Conservation (phyloP, 805 yeast genomes). For the Candida andamanensis region DNA sequence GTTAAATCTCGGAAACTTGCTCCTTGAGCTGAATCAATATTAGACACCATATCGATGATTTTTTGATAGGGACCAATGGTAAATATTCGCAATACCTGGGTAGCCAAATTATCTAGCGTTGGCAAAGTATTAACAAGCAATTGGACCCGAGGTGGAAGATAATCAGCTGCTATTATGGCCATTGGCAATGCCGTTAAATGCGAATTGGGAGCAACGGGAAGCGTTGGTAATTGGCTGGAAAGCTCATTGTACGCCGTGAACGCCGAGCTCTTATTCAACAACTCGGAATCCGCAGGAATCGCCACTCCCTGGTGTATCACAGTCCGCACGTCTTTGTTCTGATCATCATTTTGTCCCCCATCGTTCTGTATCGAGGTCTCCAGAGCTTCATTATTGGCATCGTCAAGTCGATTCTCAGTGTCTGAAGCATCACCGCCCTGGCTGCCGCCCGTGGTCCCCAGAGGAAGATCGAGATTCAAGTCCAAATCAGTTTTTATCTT, state of each 20-base stretch:
- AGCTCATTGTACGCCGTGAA: conserved; percentile 40
- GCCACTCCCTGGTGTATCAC: conserved; percentile 18
- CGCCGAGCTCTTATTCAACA: conserved; percentile 35
- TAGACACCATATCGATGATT: conserved; percentile 63
- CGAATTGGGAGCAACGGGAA: conserved; percentile 34
- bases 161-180: conserved; percentile 51
- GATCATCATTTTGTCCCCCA: not conserved
- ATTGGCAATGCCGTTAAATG: conserved; percentile 60
- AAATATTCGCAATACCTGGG: conserved; percentile 70
- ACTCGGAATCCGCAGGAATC: conserved; percentile 39
- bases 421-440: too few species aligned
- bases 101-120: conserved; percentile 72
- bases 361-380: conserved; percentile 1
- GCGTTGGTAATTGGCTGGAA: conserved; percentile 29
- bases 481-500: too few species aligned
- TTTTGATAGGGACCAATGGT: conserved; percentile 74
- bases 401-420: too few species aligned
- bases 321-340: conserved; percentile 4
- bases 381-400: too few species aligned
- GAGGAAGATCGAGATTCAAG: too few species aligned
- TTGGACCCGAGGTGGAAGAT: conserved; percentile 57
- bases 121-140: conserved; percentile 66
- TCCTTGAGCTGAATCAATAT: conserved; percentile 59
- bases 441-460: too few species aligned
- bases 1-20: conserved; percentile 63